Evolutionary conservation across 1,284 basidiomycete genomes (phyloP).

Genomic region (Coniferiporia weirii): DNA sequence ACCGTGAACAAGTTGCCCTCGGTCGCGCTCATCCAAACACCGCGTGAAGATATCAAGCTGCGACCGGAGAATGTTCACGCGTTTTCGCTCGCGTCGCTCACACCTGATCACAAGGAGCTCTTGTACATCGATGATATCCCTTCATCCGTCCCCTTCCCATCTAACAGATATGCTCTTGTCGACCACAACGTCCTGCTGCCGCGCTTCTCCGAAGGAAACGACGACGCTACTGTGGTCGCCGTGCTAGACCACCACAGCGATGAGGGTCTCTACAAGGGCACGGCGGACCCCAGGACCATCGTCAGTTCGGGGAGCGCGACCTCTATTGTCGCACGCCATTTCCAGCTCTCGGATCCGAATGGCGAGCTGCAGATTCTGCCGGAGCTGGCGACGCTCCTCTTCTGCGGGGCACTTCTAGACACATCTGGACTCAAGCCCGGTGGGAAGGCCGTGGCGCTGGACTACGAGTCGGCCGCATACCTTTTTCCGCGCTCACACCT

Average conservation of each 20-base stretch:
- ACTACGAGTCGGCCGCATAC: conserved; percentile 55
- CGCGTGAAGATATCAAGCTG: conserved; percentile 64
- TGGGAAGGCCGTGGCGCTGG: conserved; percentile 68
- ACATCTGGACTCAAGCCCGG: conserved; percentile 72
- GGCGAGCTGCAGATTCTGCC: conserved; percentile 29
- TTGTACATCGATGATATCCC: conserved; percentile 55
- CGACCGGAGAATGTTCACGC: conserved; percentile 87
- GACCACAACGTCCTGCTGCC: conserved; percentile 82
- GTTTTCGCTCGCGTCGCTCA: conserved; percentile 52
- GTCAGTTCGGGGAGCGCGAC: conserved; percentile 66
- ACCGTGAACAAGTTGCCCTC: conserved; percentile 43
- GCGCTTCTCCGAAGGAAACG: conserved; percentile 39
- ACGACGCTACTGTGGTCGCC: conserved; percentile 54
- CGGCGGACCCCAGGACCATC: conserved; percentile 65
- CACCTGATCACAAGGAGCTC: conserved; percentile 43
- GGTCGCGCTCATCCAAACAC: conserved; percentile 75
- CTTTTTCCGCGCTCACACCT: conserved; percentile 48
- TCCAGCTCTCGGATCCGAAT: conserved; percentile 29
- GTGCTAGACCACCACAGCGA: conserved; percentile 95
- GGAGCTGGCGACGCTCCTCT: conserved; percentile 73
- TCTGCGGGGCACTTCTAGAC: conserved; percentile 79
- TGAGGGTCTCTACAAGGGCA: conserved; percentile 60
- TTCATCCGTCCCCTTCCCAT: conserved; percentile 42
- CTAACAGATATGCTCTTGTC: conserved; percentile 72
- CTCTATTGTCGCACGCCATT: conserved; percentile 65